Percentiles rank a stretch among this genome's conserved stretches.
Conservation (phyloP, 2,329 filamentous ascomycete species). For the Coniochaeta hoffmannii region DNA sequence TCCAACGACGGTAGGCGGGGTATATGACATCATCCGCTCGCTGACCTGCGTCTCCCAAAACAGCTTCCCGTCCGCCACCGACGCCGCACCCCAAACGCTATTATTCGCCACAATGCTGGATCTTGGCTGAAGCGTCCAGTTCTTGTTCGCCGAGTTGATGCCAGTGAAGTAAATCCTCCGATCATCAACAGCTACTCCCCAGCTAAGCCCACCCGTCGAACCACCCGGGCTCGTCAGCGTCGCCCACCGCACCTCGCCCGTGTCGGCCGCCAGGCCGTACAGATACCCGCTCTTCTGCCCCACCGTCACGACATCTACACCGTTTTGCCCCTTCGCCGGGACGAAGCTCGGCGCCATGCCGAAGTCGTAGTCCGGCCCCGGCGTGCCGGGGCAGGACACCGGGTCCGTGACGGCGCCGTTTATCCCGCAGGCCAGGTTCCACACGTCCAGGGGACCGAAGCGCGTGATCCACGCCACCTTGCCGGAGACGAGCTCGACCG, state of each 20-base stretch:
- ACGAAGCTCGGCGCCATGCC: constrained; percentile 21
- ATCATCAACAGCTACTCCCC: constrained; percentile 24
- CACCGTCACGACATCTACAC: constrained; percentile 18
- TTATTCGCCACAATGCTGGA: constrained; percentile 4
- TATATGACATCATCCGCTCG: constrained; percentile 1
- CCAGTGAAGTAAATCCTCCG: constrained; percentile 19
- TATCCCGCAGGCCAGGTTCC: constrained; percentile 11
- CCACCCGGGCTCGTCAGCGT: constrained; percentile 17
- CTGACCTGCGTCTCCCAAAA: constrained; percentile 11
- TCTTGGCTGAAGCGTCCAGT: constrained; percentile 5
- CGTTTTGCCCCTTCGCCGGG: constrained; percentile 8
- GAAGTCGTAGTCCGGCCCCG: constrained; percentile 15
- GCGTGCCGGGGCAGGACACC: constrained; percentile 6
- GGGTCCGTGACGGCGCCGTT: neutral
- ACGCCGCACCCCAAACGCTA: constrained; percentile 10
- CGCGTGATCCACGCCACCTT: constrained; percentile 18
- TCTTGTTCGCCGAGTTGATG: constrained; percentile 13
- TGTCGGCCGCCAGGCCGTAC: constrained; percentile 17
- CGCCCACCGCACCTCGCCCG: constrained; percentile 17
- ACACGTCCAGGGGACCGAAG: constrained; percentile 15
- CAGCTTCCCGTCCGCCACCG: constrained; percentile 9
- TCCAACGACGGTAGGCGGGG: constrained; percentile 11
- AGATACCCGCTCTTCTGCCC: constrained; percentile 24
- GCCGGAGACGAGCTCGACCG: constrained; percentile 16
- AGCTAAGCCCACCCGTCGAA: constrained; percentile 19